Conservation (phyloP, 352 stramenopile species). For the Globisporangium rhizosaccharum region DNA sequence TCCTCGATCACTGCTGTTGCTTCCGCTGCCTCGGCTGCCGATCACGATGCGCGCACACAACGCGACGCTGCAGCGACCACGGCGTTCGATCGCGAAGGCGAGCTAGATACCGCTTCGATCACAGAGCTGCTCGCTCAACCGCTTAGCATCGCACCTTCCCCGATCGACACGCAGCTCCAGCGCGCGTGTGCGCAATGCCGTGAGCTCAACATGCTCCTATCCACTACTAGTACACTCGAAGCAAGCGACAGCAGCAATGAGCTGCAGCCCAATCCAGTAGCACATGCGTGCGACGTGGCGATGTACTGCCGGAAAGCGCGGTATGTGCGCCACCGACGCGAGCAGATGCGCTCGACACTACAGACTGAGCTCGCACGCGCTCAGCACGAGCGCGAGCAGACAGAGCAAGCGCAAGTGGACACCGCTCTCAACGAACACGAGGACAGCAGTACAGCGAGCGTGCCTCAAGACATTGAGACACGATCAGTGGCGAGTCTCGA, state of each 20-base stretch:
- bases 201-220: slow-evolving; percentile 14
- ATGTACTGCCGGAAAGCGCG: slow-evolving; percentile 43
- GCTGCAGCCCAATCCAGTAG: neutral
- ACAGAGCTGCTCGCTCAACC: slow-evolving; percentile 20
- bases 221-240: neutral
- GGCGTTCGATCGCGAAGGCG: slow-evolving; percentile 17
- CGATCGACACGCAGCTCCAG: slow-evolving; percentile 30
- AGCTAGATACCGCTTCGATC: slow-evolving; percentile 21
- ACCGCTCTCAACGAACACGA: neutral
- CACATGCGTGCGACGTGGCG: neutral
- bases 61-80: neutral
- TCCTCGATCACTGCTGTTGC: too few relatives aligned
- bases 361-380: slow-evolving; percentile 14
- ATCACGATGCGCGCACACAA: too few relatives aligned
- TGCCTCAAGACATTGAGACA: slow-evolving; percentile 11
- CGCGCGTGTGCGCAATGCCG: slow-evolving; percentile 25
- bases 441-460: neutral
- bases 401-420: neutral
- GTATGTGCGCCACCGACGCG: slow-evolving; percentile 42
- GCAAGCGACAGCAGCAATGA: neutral
- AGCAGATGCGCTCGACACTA: slow-evolving; percentile 24
- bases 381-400: neutral
- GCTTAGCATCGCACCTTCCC: slow-evolving; percentile 6
- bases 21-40: too few relatives aligned
- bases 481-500: slow-evolving; percentile 19